Conservation (phyloP, 192 early-diverging fungal genomes). For the Coemansia nantahalensis region DNA sequence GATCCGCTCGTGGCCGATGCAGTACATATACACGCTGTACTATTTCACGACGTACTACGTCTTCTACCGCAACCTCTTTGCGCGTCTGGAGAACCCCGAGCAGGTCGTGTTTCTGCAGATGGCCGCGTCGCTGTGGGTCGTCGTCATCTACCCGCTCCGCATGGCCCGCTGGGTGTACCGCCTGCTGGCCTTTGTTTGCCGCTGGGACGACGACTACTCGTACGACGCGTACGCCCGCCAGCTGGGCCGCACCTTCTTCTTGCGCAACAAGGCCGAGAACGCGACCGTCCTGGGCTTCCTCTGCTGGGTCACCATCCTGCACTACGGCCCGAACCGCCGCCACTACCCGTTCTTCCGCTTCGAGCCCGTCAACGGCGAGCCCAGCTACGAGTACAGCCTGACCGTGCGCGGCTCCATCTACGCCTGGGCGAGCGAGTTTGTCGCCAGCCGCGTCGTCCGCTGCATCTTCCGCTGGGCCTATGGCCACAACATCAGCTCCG, state of each 20-base stretch:
- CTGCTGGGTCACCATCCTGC: slow-evolving; percentile 65
- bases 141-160: slow-evolving; percentile 68
- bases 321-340: slow-evolving; percentile 65
- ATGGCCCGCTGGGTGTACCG: slow-evolving; percentile 63
- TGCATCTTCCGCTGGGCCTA: slow-evolving; percentile 59
- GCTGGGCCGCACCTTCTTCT: slow-evolving; percentile 66
- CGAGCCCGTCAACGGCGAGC: slow-evolving; percentile 47
- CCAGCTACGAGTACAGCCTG: slow-evolving; percentile 55
- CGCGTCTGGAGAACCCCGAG: slow-evolving; percentile 63
- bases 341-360: slow-evolving; percentile 73
- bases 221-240: slow-evolving; percentile 68
- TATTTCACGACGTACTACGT: slow-evolving; percentile 82
- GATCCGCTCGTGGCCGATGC: slow-evolving; percentile 65
- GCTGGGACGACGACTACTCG: slow-evolving; percentile 58
- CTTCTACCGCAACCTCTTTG: slow-evolving; percentile 77
- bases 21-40: slow-evolving; percentile 70
- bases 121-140: slow-evolving; percentile 71
- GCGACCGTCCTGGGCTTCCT: slow-evolving; percentile 75
- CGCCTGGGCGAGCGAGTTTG: slow-evolving; percentile 68
- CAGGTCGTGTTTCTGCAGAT: slow-evolving; percentile 67
- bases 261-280: slow-evolving; percentile 75
- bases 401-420: slow-evolving; percentile 61
- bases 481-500: slow-evolving; percentile 58
- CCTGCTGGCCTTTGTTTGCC: slow-evolving; percentile 43
- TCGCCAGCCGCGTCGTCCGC: slow-evolving; percentile 61